Percentiles rank a stretch among this genome's conserved stretches.
Evolutionary conservation across 1,139 yeast species (phyloP).

Genomic region (Pichia sp.): DNA sequence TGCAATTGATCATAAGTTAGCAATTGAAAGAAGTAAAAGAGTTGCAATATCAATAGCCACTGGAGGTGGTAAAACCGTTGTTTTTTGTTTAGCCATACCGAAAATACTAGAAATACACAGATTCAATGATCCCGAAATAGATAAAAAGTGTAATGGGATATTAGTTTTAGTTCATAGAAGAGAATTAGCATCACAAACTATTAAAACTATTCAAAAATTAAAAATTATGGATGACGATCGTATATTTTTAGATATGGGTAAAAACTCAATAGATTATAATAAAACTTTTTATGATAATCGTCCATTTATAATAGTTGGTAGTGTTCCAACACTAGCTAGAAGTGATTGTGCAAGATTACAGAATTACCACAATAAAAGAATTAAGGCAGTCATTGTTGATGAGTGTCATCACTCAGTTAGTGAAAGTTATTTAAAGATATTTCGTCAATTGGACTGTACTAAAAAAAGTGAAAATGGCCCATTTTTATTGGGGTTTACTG

Average conservation of each 20-base stretch:
- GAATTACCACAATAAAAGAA: conserved; percentile 49
- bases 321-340: conserved; percentile 61
- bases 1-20: conserved; percentile 46
- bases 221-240: conserved; percentile 24
- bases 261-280: conserved; percentile 28
- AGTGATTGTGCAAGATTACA: conserved; percentile 37
- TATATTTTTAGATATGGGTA: conserved; percentile 58
- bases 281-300: conserved; percentile 20
- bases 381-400: conserved; percentile 73
- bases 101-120: conserved; percentile 34
- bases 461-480: conserved; percentile 29
- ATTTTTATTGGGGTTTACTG: conserved; percentile 74
- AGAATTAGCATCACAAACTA: conserved; percentile 73
- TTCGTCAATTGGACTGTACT: conserved; percentile 52
- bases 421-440: conserved; percentile 50
- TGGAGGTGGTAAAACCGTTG: conserved; percentile 92
- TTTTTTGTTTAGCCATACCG: conserved; percentile 62
- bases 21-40: conserved; percentile 39
- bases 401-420: conserved; percentile 95
- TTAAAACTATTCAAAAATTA: conserved; percentile 38
- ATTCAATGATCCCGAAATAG: conserved; percentile 27
- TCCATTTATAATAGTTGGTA: conserved; percentile 56
- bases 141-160: conserved; percentile 37
- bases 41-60: conserved; percentile 87
- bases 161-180: conserved; percentile 75